phyloP scores from a whole-genome alignment of 2,329 filamentous ascomycete genomes.

The Dactylellina leptospora region DNA sequence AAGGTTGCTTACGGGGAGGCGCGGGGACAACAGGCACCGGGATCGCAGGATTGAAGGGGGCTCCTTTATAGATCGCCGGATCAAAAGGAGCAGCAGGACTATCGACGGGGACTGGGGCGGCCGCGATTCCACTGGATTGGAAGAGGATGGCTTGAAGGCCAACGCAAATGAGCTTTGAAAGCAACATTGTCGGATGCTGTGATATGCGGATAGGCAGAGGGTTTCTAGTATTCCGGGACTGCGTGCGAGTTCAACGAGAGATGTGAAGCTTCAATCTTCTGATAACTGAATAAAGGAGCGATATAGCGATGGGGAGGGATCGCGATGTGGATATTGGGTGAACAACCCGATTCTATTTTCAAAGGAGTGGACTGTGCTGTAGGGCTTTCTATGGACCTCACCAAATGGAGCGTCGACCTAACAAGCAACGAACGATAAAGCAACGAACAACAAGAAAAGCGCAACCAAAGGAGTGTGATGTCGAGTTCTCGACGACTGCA shows the following conservation, averaged over 20 bases:
- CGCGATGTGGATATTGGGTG: neutral
- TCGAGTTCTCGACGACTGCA: conserved; percentile 41
- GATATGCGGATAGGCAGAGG: neutral
- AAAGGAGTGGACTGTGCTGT: conserved; percentile 26
- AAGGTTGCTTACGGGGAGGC: conserved; percentile 24
- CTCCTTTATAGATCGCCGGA: conserved; percentile 14
- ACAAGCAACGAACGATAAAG: conserved; percentile 10
- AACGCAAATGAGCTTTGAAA: conserved; percentile 16
- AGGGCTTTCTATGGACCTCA: conserved; percentile 14
- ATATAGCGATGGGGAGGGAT: neutral
- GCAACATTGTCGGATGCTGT: conserved; percentile 14
- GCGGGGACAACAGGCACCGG: conserved; percentile 36
- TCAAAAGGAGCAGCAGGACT: conserved; percentile 4
- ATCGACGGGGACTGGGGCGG: conserved; percentile 26
- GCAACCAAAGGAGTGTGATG: conserved; percentile 43
- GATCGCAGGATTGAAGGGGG: conserved; percentile 42
- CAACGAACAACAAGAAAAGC: neutral
- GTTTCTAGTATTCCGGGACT: neutral
- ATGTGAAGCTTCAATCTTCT: neutral
- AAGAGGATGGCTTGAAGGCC: conserved; percentile 18
- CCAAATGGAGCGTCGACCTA: conserved; percentile 36
- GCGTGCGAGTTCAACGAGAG: conserved; percentile 3
- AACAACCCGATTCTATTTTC: neutral
- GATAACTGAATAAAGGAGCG: neutral
- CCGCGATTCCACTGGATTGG: neutral